Base-by-base conservation (phyloP, 1,139 yeast genomes). In the Meyerozyma carpophila region DNA sequence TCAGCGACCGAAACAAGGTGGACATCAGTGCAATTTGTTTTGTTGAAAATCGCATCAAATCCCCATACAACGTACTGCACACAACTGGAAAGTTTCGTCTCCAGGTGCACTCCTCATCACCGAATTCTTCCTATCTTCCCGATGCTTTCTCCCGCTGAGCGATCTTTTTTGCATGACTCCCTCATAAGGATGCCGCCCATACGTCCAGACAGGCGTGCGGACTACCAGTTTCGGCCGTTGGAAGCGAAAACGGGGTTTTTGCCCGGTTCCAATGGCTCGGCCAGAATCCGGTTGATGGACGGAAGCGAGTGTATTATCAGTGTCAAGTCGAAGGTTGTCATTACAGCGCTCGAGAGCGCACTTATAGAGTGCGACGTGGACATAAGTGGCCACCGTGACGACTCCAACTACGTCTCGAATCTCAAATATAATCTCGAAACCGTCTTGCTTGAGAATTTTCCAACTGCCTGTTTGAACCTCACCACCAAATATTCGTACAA, bases 291-390 rank as follows among this genome's bases (percentile, higher is more conserved):
- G 54, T 76, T 89, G 32, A 77, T 86, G 46, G 97, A 91, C 62
- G 97, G 98, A 20, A 81, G 90, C 53, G 98, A 91, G 62, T 89
- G 96, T 58, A 83, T 91, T 41, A 91, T 89, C 2, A 93, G 97
- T 56, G 77, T 91, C 41, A 91, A 91, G 62, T 79, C 91, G 8
- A 85, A 86, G 55, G 97, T 91, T 2, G 85, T 87, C n/a, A 73
- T 76, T 44, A 68, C 69, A 31, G 62, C 74, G 16, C 59, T 65
- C 18, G 69, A 59, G 48, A 54, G 60, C 13, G 60, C 76, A 27
- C 66, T 89, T 31, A 68, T 91, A 5, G 82, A 82, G 41, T 82
- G 89, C 36, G 95, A 87, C 47, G 80, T 90, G 18, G 96, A 88
- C 55, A 81, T 84, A 13, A 73, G 81, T 36, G 88, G 88, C 1